Conservation (phyloP, 2,329 filamentous ascomycete genomes). For the Stachybotrys chartarum region DNA sequence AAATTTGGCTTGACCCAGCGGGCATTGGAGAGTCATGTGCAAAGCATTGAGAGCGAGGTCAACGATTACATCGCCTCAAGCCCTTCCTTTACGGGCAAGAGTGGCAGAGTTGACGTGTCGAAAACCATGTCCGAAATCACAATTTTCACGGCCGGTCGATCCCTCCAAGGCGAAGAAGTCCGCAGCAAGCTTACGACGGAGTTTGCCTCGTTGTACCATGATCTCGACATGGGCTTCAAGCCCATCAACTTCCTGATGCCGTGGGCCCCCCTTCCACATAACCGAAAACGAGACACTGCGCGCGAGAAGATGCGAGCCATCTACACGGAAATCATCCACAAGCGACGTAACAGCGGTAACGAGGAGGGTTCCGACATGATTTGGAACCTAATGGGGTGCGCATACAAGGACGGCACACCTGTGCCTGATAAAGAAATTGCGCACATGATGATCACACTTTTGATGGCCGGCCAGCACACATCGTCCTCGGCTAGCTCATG, state of each 20-base stretch:
- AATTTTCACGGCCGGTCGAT: constrained; percentile 72
- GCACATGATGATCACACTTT: constrained; percentile 78
- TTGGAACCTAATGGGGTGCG: constrained; percentile 68
- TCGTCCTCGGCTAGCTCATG: constrained; percentile 71
- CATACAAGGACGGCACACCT: constrained; percentile 64
- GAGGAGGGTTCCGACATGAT: constrained; percentile 60
- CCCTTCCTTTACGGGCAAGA: constrained; percentile 49
- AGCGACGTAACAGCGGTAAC: constrained; percentile 45
- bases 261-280: constrained; percentile 71
- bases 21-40: constrained; percentile 59
- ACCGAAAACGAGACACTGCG: constrained; percentile 63
- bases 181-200: constrained; percentile 63
- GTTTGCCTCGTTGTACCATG: constrained; percentile 71
- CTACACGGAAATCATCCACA: constrained; percentile 64
- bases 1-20: constrained; percentile 63
- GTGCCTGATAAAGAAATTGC: constrained; percentile 71
- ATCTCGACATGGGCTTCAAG: constrained; percentile 67
- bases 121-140: constrained; percentile 69
- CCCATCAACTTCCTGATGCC: constrained; percentile 79
- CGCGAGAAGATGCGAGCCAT: constrained; percentile 63
- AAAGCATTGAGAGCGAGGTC: constrained; percentile 63
- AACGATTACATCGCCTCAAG: constrained; percentile 53
- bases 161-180: constrained; percentile 70
- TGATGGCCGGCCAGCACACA: constrained; percentile 80
- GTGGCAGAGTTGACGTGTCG: constrained; percentile 57